Evolutionary conservation across 2,329 filamentous ascomycete species (phyloP).

Genomic region (Penicillium digitatum): DNA sequence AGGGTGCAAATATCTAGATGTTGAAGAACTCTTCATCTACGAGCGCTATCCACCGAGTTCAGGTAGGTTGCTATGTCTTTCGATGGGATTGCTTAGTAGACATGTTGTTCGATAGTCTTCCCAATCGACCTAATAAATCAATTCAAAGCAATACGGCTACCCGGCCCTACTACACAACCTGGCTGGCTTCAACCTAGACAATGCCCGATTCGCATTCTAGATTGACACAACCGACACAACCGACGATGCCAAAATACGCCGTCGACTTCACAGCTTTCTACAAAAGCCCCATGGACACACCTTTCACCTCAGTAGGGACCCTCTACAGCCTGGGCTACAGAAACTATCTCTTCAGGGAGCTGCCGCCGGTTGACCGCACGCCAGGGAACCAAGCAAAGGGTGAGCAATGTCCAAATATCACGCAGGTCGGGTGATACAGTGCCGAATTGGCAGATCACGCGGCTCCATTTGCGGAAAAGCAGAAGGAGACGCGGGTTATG

Average conservation of each 20-base stretch:
- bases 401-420: slow-evolving; percentile 44
- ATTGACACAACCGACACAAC: slow-evolving; percentile 57
- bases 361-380: slow-evolving; percentile 50
- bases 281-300: slow-evolving; percentile 38
- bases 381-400: slow-evolving; percentile 34
- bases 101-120: slow-evolving; percentile 29
- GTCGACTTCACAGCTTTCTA: slow-evolving; percentile 48
- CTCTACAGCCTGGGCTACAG: slow-evolving; percentile 45
- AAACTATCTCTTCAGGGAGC: slow-evolving; percentile 50
- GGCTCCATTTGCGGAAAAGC: slow-evolving; percentile 29
- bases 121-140: slow-evolving; percentile 51
- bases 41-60: no score
- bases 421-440: slow-evolving; percentile 48
- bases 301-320: slow-evolving; percentile 42
- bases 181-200: slow-evolving; percentile 29
- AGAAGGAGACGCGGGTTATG: slow-evolving; percentile 37
- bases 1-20: neutral
- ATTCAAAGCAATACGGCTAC: slow-evolving; percentile 46
- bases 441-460: slow-evolving; percentile 36
- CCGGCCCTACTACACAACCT: slow-evolving; percentile 35
- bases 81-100: no score
- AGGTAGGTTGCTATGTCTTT: neutral
- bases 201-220: slow-evolving; percentile 50
- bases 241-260: slow-evolving; percentile 46
- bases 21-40: no score